Conservation (phyloP, 768 basidiomycete genomes). For the Lactifluus volemus region DNA sequence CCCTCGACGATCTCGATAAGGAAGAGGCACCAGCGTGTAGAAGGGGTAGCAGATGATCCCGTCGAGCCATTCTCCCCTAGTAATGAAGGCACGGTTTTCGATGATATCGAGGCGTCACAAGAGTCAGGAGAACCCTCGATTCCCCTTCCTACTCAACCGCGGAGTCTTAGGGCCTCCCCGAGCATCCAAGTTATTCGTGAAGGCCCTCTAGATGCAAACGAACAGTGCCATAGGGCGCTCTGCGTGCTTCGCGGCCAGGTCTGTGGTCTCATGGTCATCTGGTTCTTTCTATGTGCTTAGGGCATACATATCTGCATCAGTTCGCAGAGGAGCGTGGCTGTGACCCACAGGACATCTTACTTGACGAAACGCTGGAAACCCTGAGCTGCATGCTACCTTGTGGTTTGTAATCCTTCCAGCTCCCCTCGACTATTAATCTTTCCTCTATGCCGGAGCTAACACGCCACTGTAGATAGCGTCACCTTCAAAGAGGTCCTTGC, state of each 20-base stretch:
- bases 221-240: constrained; percentile 10
- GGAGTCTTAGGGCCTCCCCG: not conserved
- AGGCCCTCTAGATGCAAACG: not conserved
- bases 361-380: constrained; percentile 30
- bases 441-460: not conserved
- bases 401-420: constrained; percentile 25
- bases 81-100: constrained; percentile 4
- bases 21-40: not conserved
- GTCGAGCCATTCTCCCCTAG: not conserved
- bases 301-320: not conserved
- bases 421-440: not conserved
- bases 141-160: not conserved
- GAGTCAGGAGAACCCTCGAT: not conserved
- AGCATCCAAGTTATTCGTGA: not conserved
- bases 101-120: constrained; percentile 7
- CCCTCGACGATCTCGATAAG: not conserved
- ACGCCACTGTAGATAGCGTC: not conserved
- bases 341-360: constrained; percentile 27
- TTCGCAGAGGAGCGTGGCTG: not conserved
- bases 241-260: constrained; percentile 15
- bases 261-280: not conserved
- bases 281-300: not conserved
- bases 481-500: not conserved
- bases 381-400: constrained; percentile 34
- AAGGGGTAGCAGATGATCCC: not conserved